Evolutionary conservation across 2,329 filamentous ascomycete species (phyloP).

Genomic region (Diaporthe vaccinii): DNA sequence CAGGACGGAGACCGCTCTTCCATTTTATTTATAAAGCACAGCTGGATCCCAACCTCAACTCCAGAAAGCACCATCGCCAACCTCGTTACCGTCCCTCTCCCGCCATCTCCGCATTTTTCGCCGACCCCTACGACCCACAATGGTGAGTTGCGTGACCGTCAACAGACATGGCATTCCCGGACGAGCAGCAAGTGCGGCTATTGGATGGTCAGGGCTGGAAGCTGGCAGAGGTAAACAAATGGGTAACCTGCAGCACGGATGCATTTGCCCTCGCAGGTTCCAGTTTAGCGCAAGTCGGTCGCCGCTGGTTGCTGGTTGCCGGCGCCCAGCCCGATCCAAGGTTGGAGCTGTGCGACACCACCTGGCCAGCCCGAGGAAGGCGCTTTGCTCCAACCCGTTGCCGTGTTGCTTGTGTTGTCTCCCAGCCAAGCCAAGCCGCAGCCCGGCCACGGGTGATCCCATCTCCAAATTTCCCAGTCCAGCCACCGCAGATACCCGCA

Average conservation of each 20-base stretch:
- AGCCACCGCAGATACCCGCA: constrained; percentile 23
- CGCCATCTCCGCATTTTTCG: not conserved
- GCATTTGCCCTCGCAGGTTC: constrained; percentile 25
- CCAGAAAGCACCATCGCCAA: constrained; percentile 48
- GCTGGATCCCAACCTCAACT: constrained; percentile 43
- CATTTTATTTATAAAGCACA: constrained; percentile 42
- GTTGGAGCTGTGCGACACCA: constrained; percentile 32
- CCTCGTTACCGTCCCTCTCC: constrained; percentile 34
- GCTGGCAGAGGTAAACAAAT: constrained; percentile 21
- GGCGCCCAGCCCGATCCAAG: not conserved
- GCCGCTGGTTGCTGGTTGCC: constrained; percentile 3
- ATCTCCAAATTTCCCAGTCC: constrained; percentile 40
- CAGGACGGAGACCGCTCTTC: constrained; percentile 41
- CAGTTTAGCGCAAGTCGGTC: constrained; percentile 4
- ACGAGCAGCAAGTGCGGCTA: constrained; percentile 31
- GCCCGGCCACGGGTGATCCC: constrained; percentile 29
- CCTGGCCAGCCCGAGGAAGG: constrained; percentile 23
- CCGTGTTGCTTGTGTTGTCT: constrained; percentile 3
- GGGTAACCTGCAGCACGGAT: constrained; percentile 8
- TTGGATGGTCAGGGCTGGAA: constrained; percentile 23
- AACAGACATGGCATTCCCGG: constrained; percentile 18
- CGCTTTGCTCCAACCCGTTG: constrained; percentile 11
- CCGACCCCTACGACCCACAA: constrained; percentile 18
- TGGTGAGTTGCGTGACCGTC: constrained; percentile 35
- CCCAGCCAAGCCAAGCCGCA: not conserved